phyloP scores from a whole-genome alignment of 164 flowering plant genomes.

The Tetrastigma voinierianum region DNA sequence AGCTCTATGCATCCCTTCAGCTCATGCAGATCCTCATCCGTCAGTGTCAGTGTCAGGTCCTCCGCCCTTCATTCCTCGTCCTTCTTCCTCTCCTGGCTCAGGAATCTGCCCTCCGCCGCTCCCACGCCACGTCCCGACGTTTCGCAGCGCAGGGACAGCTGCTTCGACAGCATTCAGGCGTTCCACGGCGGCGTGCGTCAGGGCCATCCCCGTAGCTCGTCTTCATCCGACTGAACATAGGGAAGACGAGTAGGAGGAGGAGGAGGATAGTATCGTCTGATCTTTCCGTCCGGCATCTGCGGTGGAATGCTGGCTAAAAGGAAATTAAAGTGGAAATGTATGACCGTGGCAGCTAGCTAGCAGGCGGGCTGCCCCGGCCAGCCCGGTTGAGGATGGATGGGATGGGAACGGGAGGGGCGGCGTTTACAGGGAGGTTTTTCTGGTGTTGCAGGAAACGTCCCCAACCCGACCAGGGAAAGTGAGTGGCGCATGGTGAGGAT shows the following conservation, averaged over 20 bases:
- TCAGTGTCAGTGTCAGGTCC: no score
- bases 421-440: no score
- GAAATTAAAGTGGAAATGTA: no score
- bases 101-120: slow-evolving; percentile 64
- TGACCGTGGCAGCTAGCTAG: no score
- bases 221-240: slow-evolving; percentile 17
- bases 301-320: no score
- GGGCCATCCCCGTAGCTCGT: slow-evolving; percentile 42
- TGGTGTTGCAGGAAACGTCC: no score
- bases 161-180: slow-evolving; percentile 51
- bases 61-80: slow-evolving; percentile 11
- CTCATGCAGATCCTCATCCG: slow-evolving; percentile 81
- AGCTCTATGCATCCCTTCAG: slow-evolving; percentile 84
- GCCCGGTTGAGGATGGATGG: no score
- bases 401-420: no score
- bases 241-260: slow-evolving; percentile 5
- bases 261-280: not conserved
- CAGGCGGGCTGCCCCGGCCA: no score
- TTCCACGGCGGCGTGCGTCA: slow-evolving; percentile 39
- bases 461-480: no score
- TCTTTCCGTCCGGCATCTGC: no score
- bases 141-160: slow-evolving; percentile 74
- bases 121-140: slow-evolving; percentile 78
- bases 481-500: no score
- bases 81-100: slow-evolving; percentile 36